Percentiles rank a stretch among this genome's conserved stretches.
Evolutionary conservation across 164 flowering plant genomes (phyloP).

Genomic region (Macadamia tetraphylla): DNA sequence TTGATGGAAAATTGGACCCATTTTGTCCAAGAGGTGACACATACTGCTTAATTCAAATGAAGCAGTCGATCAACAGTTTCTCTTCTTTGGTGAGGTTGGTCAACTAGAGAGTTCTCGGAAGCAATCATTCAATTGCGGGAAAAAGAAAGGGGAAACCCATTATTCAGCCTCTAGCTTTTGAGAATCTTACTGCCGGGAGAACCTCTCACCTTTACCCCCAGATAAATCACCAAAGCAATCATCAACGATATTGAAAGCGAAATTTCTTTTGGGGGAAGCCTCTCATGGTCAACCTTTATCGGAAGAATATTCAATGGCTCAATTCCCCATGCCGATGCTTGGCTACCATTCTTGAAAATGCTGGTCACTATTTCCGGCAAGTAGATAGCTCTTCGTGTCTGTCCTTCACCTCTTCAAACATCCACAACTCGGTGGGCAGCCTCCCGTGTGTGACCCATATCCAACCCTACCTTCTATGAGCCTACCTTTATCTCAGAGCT

Average conservation of each 20-base stretch:
- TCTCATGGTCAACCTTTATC: no score
- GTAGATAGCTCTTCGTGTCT: slow-evolving; percentile 14
- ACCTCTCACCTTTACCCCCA: neutral
- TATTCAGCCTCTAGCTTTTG: slow-evolving; percentile 3
- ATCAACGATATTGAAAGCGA: slow-evolving; percentile 1
- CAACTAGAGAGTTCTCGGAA: slow-evolving; percentile 15
- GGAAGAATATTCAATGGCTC: neutral
- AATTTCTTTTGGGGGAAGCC: slow-evolving; percentile 14
- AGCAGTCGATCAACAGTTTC: slow-evolving; percentile 16
- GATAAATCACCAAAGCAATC: slow-evolving; percentile 7
- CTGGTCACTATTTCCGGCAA: slow-evolving; percentile 12
- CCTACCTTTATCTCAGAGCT: slow-evolving; percentile 16
- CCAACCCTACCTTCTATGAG: slow-evolving; percentile 11
- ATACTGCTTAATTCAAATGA: slow-evolving; percentile 14
- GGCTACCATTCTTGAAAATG: slow-evolving; percentile 12
- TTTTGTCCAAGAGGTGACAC: slow-evolving; percentile 12
- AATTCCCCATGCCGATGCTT: slow-evolving; percentile 14
- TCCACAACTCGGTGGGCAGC: neutral
- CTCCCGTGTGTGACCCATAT: slow-evolving; percentile 15
- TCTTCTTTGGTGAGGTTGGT: slow-evolving; percentile 8
- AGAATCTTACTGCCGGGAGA: slow-evolving; percentile 10
- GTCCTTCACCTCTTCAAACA: slow-evolving; percentile 13
- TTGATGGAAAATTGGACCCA: slow-evolving; percentile 17
- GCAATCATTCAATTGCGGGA: slow-evolving; percentile 14
- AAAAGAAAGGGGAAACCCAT: slow-evolving; percentile 9